These are phyloP conservation scores for Chlorophyllum brunneum DNA, from an alignment of 768 basidiomycete genomes.

Conservation along the genomic window DNA sequence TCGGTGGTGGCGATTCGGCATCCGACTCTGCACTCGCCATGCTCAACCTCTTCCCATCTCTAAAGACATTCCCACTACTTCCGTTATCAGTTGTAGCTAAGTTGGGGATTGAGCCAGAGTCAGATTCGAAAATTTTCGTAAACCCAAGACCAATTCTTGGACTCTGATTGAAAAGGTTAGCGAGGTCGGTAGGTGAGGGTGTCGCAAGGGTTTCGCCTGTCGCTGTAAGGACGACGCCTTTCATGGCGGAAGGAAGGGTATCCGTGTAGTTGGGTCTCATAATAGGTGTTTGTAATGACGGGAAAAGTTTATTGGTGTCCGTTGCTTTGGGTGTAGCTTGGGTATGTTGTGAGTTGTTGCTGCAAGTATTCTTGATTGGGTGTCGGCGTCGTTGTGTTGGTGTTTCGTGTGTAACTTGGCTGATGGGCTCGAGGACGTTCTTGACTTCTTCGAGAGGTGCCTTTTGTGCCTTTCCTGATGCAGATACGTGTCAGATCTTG, in stretches of 20 bases:
- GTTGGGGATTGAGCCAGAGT: conserved; percentile 24
- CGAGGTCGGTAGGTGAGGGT: conserved; percentile 63
- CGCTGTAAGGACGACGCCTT: conserved; percentile 73
- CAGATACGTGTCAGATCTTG: neutral
- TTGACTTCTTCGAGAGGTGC: conserved; percentile 75
- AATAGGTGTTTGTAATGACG: conserved; percentile 51
- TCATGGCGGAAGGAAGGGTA: conserved; percentile 55
- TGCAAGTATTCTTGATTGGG: conserved; percentile 16
- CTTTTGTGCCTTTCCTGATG: conserved; percentile 43
- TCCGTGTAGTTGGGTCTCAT: conserved; percentile 33
- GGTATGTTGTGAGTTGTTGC: conserved; percentile 10
- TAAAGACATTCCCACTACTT: neutral
- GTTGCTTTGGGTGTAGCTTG: conserved; percentile 1
- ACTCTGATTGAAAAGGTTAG: conserved; percentile 62
- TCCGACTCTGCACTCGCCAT: conserved; percentile 24
- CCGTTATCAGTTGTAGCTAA: conserved; percentile 7
- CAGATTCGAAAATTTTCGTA: conserved; percentile 73
- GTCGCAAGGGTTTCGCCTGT: conserved; percentile 75
- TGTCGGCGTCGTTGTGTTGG: conserved; percentile 19
- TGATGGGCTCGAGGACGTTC: conserved; percentile 56
- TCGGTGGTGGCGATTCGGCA: conserved; percentile 36
- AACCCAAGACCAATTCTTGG: conserved; percentile 75
- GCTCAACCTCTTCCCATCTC: conserved; percentile 19
- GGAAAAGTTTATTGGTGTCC: conserved; percentile 20
- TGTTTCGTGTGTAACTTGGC: conserved; percentile 24